These are phyloP conservation scores for Claviceps sp. DNA, from an alignment of 2,329 filamentous ascomycete genomes.

Conservation along the genomic window DNA sequence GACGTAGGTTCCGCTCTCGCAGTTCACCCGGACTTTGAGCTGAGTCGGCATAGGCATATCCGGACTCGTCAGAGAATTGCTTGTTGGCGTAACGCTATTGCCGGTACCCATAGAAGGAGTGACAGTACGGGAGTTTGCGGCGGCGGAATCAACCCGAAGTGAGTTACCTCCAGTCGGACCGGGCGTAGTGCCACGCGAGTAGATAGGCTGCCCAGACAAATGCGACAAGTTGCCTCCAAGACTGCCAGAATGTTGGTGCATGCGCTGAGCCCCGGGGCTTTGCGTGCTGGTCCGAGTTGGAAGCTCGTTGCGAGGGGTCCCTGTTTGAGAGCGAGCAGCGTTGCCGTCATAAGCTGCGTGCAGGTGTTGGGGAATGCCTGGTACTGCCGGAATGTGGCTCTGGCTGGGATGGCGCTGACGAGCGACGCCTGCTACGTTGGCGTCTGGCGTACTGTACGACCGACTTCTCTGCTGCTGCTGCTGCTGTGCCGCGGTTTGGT, in stretches of 20 bases:
- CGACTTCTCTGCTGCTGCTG: constrained; percentile 57
- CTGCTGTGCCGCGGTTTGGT: constrained; percentile 41
- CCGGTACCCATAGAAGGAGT: constrained; percentile 32
- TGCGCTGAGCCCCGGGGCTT: constrained; percentile 52
- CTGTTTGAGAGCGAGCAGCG: constrained; percentile 68
- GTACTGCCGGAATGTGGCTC: constrained; percentile 53
- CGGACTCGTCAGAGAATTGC: constrained; percentile 25
- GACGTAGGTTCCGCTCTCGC: constrained; percentile 72
- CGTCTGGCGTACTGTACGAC: constrained; percentile 92
- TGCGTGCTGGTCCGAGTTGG: constrained; percentile 57
- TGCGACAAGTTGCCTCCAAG: constrained; percentile 40
- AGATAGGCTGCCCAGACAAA: constrained; percentile 41
- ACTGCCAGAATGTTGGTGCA: constrained; percentile 34
- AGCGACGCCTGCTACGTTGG: constrained; percentile 54
- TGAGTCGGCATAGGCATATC: constrained; percentile 53
- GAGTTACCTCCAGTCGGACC: constrained; percentile 19
- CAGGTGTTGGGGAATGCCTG: constrained; percentile 61
- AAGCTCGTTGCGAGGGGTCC: constrained; percentile 58
- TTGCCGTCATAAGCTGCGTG: constrained; percentile 46
- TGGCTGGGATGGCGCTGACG: constrained; percentile 41
- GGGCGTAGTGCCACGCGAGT: constrained; percentile 34
- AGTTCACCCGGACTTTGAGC: constrained; percentile 91
- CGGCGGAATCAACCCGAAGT: constrained; percentile 25
- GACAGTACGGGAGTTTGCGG: constrained; percentile 28
- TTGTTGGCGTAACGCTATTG: constrained; percentile 12